Evolutionary conservation across 352 stramenopile genomes (phyloP), one percentile per base, ranked within the genome.

Genomic region (Pythium volutum): DNA sequence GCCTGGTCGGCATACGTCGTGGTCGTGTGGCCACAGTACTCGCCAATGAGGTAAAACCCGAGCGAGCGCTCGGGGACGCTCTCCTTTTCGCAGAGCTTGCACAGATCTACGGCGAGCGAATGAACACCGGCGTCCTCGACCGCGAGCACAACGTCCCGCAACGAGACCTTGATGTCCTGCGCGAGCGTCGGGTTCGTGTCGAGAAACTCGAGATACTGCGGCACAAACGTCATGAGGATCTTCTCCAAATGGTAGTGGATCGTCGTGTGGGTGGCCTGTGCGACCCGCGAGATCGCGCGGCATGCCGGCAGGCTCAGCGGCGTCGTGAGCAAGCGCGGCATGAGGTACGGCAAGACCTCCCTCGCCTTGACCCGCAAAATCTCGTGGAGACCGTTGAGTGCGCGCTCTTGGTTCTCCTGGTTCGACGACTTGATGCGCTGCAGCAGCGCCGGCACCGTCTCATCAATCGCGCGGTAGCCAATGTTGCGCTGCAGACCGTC

Each of bases 311-410:
- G 71, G 27, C 86, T 92, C 45, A 99, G 82, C 10, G 97, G 97
- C 33, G 75, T 85, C 58, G 87, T 89, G 23, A 99, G 74, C 41
- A 99, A 72, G 47, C 91, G 93, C 16, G 97, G 97, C 47, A 99
- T 95, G 55, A 99, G 83, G 70, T 98, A 98, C 53, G 97, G 90
- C 26, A 99, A 76, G 53, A 99, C 81, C 65, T 99, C 97, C 45
- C 90, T 84, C 27, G 95, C 97, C 71, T 98, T 96, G 38, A 99
- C 83, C 36, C 88, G 87, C 50, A 99, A 66, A 63, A 99, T 98
- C 55, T 99, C 96, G 60, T 98, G 97, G 18, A 99, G 77, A 58
- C 97, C 98, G 57, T 97, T 95, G 38, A 99, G 78, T 29, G 97
- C 97, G 59, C 86, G 87, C 52, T 87, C 76, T 61, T 93, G 82